These are phyloP conservation scores for Nakazawaea molendinolei DNA, from an alignment of 805 yeast genomes.

Conservation along the genomic window DNA sequence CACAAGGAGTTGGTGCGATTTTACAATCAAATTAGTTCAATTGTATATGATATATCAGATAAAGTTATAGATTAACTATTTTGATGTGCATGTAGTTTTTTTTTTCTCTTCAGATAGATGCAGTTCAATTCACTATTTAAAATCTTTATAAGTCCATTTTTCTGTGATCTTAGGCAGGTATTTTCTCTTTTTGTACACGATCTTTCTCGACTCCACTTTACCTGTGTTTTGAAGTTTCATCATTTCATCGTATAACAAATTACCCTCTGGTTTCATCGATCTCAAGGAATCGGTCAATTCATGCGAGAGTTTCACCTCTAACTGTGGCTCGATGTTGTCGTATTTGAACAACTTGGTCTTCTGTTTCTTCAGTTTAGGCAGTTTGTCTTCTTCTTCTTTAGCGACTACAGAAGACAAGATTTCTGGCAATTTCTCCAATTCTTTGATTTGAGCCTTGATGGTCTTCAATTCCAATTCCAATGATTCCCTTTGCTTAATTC, in stretches of 20 bases:
- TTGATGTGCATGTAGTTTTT: neutral
- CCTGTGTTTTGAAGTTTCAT: conserved; percentile 79
- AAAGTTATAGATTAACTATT: too few species aligned
- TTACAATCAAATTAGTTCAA: too few species aligned
- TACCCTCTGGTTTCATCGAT: conserved; percentile 86
- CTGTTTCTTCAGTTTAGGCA: conserved; percentile 22
- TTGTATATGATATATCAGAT: too few species aligned
- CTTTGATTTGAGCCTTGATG: conserved; percentile 53
- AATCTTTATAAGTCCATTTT: conserved; percentile 91
- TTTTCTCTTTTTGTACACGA: conserved; percentile 56
- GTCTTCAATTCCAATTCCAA: conserved; percentile 48
- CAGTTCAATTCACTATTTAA: conserved; percentile 37
- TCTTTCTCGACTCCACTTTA: conserved; percentile 77
- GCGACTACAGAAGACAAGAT: conserved; percentile 26
- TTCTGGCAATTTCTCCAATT: conserved; percentile 45
- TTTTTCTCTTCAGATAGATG: neutral
- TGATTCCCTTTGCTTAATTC: conserved; percentile 50
- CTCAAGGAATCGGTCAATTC: conserved; percentile 84
- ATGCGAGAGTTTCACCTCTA: conserved; percentile 79
- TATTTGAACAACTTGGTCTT: conserved; percentile 36
- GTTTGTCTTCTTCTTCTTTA: conserved; percentile 16
- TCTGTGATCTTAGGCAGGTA: conserved; percentile 75
- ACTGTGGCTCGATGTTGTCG: conserved; percentile 33
- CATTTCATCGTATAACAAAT: conserved; percentile 75
- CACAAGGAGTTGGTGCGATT: too few species aligned